These are phyloP conservation scores for Oenanthe sinensis DNA, from an alignment of 129 eudicot genomes.

Conservation along the genomic window DNA sequence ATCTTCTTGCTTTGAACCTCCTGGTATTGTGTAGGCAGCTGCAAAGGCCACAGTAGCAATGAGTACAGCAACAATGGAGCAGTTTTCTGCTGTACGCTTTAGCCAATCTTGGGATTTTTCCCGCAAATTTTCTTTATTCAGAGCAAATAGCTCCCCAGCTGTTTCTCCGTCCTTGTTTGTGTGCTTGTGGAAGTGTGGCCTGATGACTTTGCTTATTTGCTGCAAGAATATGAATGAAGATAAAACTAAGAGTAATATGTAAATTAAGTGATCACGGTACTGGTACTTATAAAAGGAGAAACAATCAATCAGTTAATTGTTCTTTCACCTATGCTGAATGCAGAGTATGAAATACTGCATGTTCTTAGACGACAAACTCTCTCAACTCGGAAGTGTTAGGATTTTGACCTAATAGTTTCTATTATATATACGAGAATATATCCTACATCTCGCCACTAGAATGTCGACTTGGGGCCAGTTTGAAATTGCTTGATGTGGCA, in stretches of 20 bases:
- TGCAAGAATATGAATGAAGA: constrained; percentile 16
- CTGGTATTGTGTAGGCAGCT: constrained; percentile 34
- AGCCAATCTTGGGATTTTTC: constrained; percentile 29
- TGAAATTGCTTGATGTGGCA: too few species aligned
- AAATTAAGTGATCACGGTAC: background rate
- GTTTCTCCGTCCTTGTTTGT: constrained; percentile 8
- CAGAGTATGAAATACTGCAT: too few species aligned
- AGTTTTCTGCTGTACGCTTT: constrained; percentile 26
- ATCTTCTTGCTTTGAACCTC: constrained; percentile 21
- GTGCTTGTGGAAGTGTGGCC: constrained; percentile 12
- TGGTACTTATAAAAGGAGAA: background rate
- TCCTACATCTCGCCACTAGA: too few species aligned
- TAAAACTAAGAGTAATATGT: background rate
- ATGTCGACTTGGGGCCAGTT: too few species aligned
- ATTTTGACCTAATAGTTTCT: too few species aligned
- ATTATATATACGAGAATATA: too few species aligned
- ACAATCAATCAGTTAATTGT: background rate
- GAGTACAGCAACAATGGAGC: constrained; percentile 34
- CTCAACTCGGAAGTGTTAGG: background rate
- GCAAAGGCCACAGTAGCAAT: constrained; percentile 38
- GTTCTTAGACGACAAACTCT: too few species aligned
- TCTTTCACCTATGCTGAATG: too few species aligned
- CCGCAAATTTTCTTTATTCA: constrained; percentile 13
- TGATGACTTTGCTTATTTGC: constrained; percentile 19
- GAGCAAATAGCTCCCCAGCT: constrained; percentile 14